Evolutionary conservation across 202 grass and related monocot genomes (phyloP).

Genomic region (Setaria viridis): DNA sequence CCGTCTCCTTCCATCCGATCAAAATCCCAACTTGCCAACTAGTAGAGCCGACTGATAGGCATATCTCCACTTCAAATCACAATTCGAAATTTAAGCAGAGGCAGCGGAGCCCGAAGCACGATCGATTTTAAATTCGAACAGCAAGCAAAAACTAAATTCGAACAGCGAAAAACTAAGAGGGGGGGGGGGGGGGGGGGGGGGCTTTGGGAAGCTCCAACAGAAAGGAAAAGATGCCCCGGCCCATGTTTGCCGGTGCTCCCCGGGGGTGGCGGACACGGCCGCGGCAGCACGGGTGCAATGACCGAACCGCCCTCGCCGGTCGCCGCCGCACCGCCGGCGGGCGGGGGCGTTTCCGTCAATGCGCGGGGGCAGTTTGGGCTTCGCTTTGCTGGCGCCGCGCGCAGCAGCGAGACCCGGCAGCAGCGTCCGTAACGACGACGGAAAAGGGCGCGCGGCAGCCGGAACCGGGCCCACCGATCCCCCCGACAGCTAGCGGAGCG

Average conservation of each 20-base stretch:
- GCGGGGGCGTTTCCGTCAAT: neutral
- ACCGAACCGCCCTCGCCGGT: neutral
- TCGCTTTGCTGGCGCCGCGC: neutral
- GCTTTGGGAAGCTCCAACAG: neutral
- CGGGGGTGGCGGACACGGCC: neutral
- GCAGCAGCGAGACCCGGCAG: slow-evolving; percentile 1
- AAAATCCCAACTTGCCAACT: neutral
- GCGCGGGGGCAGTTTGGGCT: neutral
- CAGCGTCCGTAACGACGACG: slow-evolving; percentile 25
- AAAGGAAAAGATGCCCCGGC: neutral
- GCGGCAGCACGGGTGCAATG: neutral
- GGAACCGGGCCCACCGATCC: neutral
- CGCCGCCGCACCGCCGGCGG: neutral
- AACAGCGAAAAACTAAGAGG: too few species aligned
- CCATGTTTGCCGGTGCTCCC: neutral
- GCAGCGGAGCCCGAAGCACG: too few species aligned
- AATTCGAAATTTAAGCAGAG: too few species aligned
- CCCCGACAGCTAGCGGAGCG: neutral
- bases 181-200: too few species aligned
- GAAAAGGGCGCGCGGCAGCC: slow-evolving; percentile 32
- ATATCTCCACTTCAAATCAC: too few species aligned
- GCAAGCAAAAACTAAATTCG: neutral
- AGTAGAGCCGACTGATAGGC: too few species aligned
- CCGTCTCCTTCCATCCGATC: neutral
- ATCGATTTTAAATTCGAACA: neutral